These are phyloP conservation scores for Phaffomyces thermotolerans DNA, from an alignment of 805 yeast genomes.

Conservation along the genomic window DNA sequence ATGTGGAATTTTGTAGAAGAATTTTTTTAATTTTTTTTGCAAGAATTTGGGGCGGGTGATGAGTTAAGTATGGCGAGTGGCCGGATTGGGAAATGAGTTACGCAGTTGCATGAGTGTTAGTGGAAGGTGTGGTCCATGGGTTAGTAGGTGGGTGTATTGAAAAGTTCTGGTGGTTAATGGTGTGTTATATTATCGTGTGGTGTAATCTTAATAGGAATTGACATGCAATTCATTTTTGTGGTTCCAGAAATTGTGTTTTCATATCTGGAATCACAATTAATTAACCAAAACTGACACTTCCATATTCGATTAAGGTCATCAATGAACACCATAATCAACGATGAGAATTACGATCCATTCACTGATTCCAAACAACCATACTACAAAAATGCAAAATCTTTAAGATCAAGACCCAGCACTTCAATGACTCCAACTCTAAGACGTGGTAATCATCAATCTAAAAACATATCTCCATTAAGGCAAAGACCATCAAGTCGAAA, in stretches of 20 bases:
- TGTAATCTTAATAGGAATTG: too few relatives aligned
- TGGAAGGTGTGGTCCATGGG: not conserved
- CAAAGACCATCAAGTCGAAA: not conserved
- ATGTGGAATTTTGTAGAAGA: too few relatives aligned
- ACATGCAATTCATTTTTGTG: not conserved
- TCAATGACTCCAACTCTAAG: slow-evolving; percentile 7
- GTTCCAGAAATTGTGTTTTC: not conserved
- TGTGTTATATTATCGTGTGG: too few relatives aligned
- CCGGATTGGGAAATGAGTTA: not conserved
- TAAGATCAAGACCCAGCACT: slow-evolving; percentile 1
- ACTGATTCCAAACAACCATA: not conserved
- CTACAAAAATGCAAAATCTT: not conserved
- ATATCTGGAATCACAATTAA: too few relatives aligned
- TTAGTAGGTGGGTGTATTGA: not conserved
- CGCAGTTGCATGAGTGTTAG: not conserved
- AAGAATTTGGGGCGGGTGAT: not conserved
- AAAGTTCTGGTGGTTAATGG: too few relatives aligned
- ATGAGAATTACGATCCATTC: slow-evolving; percentile 5
- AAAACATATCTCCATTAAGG: slow-evolving; percentile 1
- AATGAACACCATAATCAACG: slow-evolving; percentile 1
- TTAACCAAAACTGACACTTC: too few relatives aligned
- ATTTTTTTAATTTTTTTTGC: not conserved
- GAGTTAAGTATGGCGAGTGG: not conserved
- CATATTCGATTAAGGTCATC: not conserved
- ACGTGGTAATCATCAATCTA: slow-evolving; percentile 4